phyloP scores from a whole-genome alignment of 2,329 filamentous ascomycete species.

The Juglanconis juglandina region DNA sequence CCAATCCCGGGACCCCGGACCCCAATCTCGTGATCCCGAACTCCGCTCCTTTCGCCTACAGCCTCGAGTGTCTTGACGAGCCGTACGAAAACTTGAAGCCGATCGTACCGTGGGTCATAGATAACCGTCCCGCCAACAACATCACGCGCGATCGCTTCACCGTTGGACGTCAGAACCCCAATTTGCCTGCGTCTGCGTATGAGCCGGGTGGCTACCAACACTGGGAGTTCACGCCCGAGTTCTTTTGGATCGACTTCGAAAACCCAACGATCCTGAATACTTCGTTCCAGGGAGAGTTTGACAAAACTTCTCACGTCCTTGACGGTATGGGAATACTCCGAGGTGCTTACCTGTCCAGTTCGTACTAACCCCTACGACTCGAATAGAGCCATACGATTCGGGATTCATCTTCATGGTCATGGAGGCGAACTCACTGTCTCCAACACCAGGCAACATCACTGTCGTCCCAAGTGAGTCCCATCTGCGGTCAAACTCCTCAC shows the following conservation, averaged over 20 bases:
- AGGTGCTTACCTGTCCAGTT: background rate
- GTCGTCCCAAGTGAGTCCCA: background rate
- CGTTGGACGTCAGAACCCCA: background rate
- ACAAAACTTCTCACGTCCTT: background rate
- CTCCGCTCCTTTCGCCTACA: background rate
- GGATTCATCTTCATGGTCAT: slow-evolving; percentile 10
- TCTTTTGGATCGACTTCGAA: background rate
- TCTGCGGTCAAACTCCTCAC: too few species aligned
- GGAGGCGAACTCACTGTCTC: background rate
- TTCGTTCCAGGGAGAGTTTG: background rate
- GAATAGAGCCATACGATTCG: background rate
- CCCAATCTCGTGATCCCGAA: background rate
- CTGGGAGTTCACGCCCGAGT: background rate
- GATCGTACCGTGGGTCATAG: slow-evolving; percentile 17
- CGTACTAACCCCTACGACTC: background rate
- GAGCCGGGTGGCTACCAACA: background rate
- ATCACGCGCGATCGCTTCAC: slow-evolving; percentile 4
- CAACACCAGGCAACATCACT: background rate
- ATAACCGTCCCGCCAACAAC: slow-evolving; percentile 15
- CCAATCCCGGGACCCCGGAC: background rate
- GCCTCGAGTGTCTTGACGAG: slow-evolving; percentile 1
- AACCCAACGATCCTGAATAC: background rate
- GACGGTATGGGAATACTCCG: background rate
- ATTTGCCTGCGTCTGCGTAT: background rate
- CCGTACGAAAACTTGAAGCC: slow-evolving; percentile 11